These are phyloP conservation scores for Aureobasidium sp. DNA, from an alignment of 2,329 filamentous ascomycete species.

Conservation along the genomic window DNA sequence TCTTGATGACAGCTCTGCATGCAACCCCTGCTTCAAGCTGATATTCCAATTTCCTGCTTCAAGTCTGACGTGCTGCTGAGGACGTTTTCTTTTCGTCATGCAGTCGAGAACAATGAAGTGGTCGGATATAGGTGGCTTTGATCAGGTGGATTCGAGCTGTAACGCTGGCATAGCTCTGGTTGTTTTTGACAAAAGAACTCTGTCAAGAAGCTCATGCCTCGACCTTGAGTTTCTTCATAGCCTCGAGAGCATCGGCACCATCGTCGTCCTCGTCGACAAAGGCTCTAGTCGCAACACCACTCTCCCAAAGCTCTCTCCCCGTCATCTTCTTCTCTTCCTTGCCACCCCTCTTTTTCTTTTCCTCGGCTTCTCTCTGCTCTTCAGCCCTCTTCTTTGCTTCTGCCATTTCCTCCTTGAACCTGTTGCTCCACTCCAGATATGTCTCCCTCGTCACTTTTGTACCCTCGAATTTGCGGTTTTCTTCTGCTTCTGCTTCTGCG, in stretches of 20 bases:
- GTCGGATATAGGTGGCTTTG: background rate
- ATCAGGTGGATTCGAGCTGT: background rate
- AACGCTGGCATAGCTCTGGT: background rate
- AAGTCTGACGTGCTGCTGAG: background rate
- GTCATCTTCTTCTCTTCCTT: constrained; percentile 71
- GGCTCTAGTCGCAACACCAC: constrained; percentile 50
- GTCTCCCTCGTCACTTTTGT: constrained; percentile 78
- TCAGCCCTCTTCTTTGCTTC: constrained; percentile 51
- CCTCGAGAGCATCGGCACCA: constrained; percentile 48
- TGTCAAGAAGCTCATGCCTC: constrained; percentile 17
- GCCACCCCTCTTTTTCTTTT: constrained; percentile 42
- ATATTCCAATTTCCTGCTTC: background rate
- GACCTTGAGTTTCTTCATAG: constrained; percentile 65
- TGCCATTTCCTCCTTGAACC: constrained; percentile 71
- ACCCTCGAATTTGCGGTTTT: constrained; percentile 95
- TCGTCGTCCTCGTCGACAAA: constrained; percentile 59
- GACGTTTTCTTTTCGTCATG: background rate
- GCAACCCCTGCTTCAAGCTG: background rate
- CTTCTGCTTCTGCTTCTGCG: constrained; percentile 68
- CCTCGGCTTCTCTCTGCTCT: constrained; percentile 64
- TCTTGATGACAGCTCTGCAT: background rate
- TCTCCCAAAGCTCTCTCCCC: constrained; percentile 45
- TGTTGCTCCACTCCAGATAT: constrained; percentile 74
- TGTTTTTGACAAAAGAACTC: too few species aligned
- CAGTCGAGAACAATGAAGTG: background rate